Evolutionary conservation across 2,329 filamentous ascomycete species (phyloP), one percentile per base, ranked within the genome.

Genomic region (Calonectria hawksworthii): DNA sequence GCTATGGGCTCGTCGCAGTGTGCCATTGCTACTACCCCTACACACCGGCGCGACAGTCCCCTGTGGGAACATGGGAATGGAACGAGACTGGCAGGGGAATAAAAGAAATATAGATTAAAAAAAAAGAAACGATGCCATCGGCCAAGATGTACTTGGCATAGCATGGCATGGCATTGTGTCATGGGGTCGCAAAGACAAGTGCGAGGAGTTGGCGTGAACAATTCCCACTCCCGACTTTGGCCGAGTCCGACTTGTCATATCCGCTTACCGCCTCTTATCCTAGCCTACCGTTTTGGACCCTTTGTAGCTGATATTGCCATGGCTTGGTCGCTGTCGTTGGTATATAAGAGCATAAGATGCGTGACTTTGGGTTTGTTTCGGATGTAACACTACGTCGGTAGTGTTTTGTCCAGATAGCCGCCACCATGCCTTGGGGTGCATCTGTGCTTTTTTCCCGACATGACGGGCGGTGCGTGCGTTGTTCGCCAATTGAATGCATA

Each of bases 141-240:
- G 70, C 36, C 65, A 38, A 63, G 26, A 47, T 28, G 72, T 38
- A 26, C 36, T 68, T 68, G 67, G 71, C 38, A 54, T 65, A 65
- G 68, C 36, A 54, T 65, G 68, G 68, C 36, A 68, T 56, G 44
- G 44, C 44, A 47, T 47, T 47, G 44, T 41, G 70, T 59, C 52
- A 64, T 69, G 68, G 68, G 63, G 36, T 50, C 56, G 51, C 38
- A 69, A 30, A 54, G 65, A 50, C 4, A 47, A 65, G 26, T 6
- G 23, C 26, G 26, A 68, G 23, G 9, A 64, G 21, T 63, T 66
- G 56, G 68, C 14, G 30, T 63, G 50, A 59, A 66, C 32, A 64
- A 72, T 68, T 68, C 61, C 66, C 38, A 76, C 70, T 76, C 79
- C 79, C 79, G 79, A 70, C 74, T 80, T 80, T 80, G 79, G 75